These are phyloP conservation scores for Trichocladium uniseriatum DNA, from an alignment of 495 filamentous ascomycete species.

Conservation along the genomic window DNA sequence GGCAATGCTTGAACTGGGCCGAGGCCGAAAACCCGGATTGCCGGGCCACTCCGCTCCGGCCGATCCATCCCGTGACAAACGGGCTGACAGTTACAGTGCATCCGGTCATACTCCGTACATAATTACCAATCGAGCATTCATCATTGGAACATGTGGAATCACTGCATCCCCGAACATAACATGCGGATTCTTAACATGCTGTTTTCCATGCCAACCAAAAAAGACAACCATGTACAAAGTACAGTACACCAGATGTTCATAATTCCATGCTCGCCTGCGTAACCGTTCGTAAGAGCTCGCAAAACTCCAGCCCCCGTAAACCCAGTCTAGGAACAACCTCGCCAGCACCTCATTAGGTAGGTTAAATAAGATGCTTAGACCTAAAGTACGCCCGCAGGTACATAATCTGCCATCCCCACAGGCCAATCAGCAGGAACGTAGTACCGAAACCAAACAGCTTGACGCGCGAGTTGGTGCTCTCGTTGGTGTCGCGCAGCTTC, in stretches of 20 bases:
- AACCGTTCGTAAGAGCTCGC: conserved; percentile 1
- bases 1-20: conserved; percentile 4
- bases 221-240: conserved; percentile 1
- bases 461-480: conserved; percentile 97
- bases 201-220: background rate
- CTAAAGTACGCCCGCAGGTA: conserved; percentile 97
- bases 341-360: background rate
- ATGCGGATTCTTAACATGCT: too few relatives aligned
- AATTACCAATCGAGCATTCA: too few relatives aligned
- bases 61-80: too few relatives aligned
- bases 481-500: conserved; percentile 94
- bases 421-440: conserved; percentile 81
- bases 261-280: conserved; percentile 25
- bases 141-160: too few relatives aligned
- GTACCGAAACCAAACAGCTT: conserved; percentile 98
- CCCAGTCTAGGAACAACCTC: conserved; percentile 1
- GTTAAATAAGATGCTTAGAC: conserved; percentile 32
- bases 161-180: too few relatives aligned
- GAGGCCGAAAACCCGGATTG: conserved; percentile 9
- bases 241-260: conserved; percentile 11
- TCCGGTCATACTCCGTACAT: too few relatives aligned
- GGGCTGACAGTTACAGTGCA: too few relatives aligned
- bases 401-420: conserved; percentile 95
- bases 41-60: background rate
- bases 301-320: conserved; percentile 4